Percentiles rank a stretch among this genome's conserved stretches.
These are phyloP conservation scores for Rhizopus arrhizus DNA, from an alignment of 371 early-diverging fungal species.

Conservation along the genomic window DNA sequence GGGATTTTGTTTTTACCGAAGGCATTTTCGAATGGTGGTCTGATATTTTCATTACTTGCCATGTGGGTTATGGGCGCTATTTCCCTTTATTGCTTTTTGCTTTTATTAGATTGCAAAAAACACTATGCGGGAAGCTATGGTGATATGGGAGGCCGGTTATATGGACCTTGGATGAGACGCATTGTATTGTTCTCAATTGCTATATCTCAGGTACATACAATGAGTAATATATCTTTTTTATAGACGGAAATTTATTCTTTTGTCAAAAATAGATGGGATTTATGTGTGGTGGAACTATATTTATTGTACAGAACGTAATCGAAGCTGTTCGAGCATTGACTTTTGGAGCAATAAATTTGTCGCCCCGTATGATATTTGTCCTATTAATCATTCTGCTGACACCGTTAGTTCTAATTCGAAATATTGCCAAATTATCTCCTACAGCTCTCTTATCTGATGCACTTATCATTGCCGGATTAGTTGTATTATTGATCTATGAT, in stretches of 20 bases:
- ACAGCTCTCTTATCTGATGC: slow-evolving; percentile 87
- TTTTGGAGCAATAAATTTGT: slow-evolving; percentile 49
- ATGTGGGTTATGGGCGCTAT: slow-evolving; percentile 68
- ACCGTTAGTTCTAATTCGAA: slow-evolving; percentile 85
- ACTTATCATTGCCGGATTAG: slow-evolving; percentile 81
- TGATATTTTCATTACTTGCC: slow-evolving; percentile 65
- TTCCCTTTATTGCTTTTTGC: slow-evolving; percentile 69
- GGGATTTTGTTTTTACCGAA: slow-evolving; percentile 82
- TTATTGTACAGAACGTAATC: slow-evolving; percentile 78
- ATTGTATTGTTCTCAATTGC: slow-evolving; percentile 82
- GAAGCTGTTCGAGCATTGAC: slow-evolving; percentile 69
- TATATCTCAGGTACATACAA: slow-evolving; percentile 66
- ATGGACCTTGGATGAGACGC: slow-evolving; percentile 78
- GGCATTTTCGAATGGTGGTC: slow-evolving; percentile 81
- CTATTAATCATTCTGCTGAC: slow-evolving; percentile 33
- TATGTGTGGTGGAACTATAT: slow-evolving; percentile 85
- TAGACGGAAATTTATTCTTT: neutral
- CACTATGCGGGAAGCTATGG: slow-evolving; percentile 82
- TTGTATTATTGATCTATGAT: slow-evolving; percentile 38
- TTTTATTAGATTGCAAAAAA: slow-evolving; percentile 69
- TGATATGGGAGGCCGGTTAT: slow-evolving; percentile 84
- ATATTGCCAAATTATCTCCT: slow-evolving; percentile 81
- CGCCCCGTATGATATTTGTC: slow-evolving; percentile 26
- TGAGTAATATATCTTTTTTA: neutral
- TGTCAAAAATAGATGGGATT: slow-evolving; percentile 72